A percentile compares a stretch with the other conserved stretches of the same genome.
These are phyloP conservation scores for Bertia moriformis DNA, from an alignment of 2,329 filamentous ascomycete genomes.

Conservation along the genomic window DNA sequence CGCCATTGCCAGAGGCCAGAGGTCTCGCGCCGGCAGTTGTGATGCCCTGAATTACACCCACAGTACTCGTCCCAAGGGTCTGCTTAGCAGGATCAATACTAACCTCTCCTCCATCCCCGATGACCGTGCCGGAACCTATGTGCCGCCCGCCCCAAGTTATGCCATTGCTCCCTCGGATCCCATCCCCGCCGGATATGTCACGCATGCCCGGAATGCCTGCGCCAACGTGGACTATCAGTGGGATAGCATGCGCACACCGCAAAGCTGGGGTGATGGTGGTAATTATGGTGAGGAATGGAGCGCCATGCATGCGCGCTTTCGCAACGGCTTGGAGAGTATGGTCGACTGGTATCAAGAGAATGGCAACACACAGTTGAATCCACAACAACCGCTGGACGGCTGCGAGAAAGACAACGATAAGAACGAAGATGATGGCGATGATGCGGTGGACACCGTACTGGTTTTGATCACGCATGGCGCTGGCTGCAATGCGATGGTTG, in stretches of 20 bases:
- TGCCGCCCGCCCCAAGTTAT: constrained; percentile 66
- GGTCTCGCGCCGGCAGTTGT: not conserved
- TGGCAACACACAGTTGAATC: constrained; percentile 18
- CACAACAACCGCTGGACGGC: not conserved
- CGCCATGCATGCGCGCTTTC: constrained; percentile 81
- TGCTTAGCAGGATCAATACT: not conserved
- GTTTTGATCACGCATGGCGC: constrained; percentile 87
- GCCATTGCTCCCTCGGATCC: constrained; percentile 66
- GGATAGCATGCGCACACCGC: constrained; percentile 72
- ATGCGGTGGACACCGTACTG: constrained; percentile 62
- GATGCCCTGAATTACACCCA: not conserved
- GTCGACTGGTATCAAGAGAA: constrained; percentile 66
- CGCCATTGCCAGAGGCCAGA: not conserved
- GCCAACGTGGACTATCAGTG: constrained; percentile 83
- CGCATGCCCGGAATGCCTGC: constrained; percentile 79
- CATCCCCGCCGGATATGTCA: constrained; percentile 77
- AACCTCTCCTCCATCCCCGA: not conserved
- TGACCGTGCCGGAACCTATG: constrained; percentile 47
- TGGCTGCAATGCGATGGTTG: constrained; percentile 88
- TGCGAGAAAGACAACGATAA: not conserved
- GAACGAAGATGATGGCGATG: constrained; percentile 30
- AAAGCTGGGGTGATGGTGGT: constrained; percentile 78
- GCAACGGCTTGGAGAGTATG: constrained; percentile 63
- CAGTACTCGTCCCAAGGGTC: not conserved
- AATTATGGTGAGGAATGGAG: constrained; percentile 89